Conservation (phyloP, 1,284 basidiomycete genomes). For the Marasmius oreades region DNA sequence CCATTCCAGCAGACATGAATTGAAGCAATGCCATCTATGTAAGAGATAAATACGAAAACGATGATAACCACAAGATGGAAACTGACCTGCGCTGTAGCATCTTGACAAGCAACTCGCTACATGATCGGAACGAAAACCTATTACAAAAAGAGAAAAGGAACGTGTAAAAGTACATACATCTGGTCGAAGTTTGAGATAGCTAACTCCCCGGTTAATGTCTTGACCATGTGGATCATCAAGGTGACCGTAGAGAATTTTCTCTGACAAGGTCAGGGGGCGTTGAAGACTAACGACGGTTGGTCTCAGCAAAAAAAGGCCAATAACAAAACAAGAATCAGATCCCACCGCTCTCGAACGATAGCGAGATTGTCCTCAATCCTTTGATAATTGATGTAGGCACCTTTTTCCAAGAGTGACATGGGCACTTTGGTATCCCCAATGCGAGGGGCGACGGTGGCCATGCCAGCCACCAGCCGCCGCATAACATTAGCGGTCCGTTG, state of each 20-base stretch:
- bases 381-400: constrained; percentile 94
- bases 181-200: constrained; percentile 94
- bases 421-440: constrained; percentile 92
- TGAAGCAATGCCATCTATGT: constrained; percentile 96
- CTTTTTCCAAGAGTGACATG: constrained; percentile 88
- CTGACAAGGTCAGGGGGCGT: constrained; percentile 92
- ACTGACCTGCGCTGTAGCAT: constrained; percentile 86
- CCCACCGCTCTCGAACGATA: constrained; percentile 77
- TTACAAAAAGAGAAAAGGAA: constrained; percentile 3
- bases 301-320: not conserved
- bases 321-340: constrained; percentile 17
- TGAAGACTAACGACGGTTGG: constrained; percentile 58
- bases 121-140: constrained; percentile 15
- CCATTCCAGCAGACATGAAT: constrained; percentile 99
- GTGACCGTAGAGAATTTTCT: constrained; percentile 99
- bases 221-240: constrained; percentile 91
- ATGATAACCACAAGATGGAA: constrained; percentile 16
- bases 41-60: constrained; percentile 30
- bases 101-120: constrained; percentile 99
- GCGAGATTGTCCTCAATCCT: constrained; percentile 94
- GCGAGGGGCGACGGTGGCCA: constrained; percentile 76
- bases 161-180: constrained; percentile 61
- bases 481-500: constrained; percentile 56
- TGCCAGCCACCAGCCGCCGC: constrained; percentile 61
- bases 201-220: constrained; percentile 83